Evolutionary conservation across 73 alveolate genomes (phyloP), one percentile per base, ranked within the genome.

Genomic region (Paramecium bursaria): DNA sequence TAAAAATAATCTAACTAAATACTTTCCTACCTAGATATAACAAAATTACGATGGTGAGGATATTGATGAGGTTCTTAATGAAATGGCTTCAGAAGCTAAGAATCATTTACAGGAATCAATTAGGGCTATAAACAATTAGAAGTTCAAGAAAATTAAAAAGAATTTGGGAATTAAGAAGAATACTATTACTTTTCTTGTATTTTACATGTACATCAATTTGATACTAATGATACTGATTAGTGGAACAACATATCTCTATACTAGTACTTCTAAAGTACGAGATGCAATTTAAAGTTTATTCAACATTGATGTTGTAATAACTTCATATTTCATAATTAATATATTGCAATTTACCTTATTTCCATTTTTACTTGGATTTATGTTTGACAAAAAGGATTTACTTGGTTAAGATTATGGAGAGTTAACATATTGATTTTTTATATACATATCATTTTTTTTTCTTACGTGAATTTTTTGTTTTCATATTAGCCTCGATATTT

Each of bases 101-200:
- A 6, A 11, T 17, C 15, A 61, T 27, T 17, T 61, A 33, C n/a
- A 61, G 7, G 17, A 17, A 14, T 31, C 80, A 7, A 35, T 61
- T 4, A 46, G 39, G 0, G 54, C 55, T 7, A 35, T 23, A 17
- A 54, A 61, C 4, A 35, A 29, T 1, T 21, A 31, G 9, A 9
- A 61, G 21, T 61, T 61, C 42, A 61, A 61, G 21, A 61, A 61
- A 15, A 61, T 61, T 4, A 61, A 61, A 61, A 61, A 61, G 55
- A 61, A 61, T 61, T 35, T 61, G 19, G 80, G 80, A 35, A 5
- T 23, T 15, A 30, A 46, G 5, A 61, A 61, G 26, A 17, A 19
- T 4, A 2, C 17, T 9, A 61, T 61, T 3, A 46, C 33, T 7
- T 6, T 22, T 33, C 1, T 61, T 1, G 54, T 35, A 17, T 5